Percentiles rank a stretch among this genome's conserved stretches.
phyloP scores from a whole-genome alignment of 2,329 filamentous ascomycete genomes.

The Aspergillus latus region DNA sequence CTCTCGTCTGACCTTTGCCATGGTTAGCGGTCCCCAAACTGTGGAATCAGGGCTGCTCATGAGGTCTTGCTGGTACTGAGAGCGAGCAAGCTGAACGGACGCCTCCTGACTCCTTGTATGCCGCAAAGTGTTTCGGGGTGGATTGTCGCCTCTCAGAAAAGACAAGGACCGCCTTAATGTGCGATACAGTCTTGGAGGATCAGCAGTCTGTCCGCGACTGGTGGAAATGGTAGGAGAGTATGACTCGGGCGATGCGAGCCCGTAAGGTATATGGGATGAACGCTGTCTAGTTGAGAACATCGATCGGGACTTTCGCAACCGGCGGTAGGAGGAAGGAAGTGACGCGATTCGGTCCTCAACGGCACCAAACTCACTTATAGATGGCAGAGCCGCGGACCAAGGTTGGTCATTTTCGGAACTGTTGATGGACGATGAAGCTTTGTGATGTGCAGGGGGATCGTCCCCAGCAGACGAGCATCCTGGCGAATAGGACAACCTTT shows the following conservation, averaged over 20 bases:
- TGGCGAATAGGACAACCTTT: constrained; percentile 15
- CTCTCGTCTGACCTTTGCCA: constrained; percentile 27
- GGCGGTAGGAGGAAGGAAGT: constrained; percentile 48
- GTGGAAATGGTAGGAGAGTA: constrained; percentile 11
- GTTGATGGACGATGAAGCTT: constrained; percentile 1
- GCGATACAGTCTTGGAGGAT: constrained; percentile 18
- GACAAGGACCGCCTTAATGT: constrained; percentile 45
- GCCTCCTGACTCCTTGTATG: constrained; percentile 37
- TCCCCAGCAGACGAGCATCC: constrained; percentile 14
- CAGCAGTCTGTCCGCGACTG: background rate
- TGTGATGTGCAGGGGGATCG: constrained; percentile 6
- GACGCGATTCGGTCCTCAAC: constrained; percentile 40
- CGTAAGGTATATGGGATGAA: constrained; percentile 24
- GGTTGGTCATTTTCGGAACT: constrained; percentile 5
- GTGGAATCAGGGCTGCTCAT: constrained; percentile 20
- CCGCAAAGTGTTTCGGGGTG: constrained; percentile 19
- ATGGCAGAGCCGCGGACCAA: constrained; percentile 24
- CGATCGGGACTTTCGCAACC: constrained; percentile 49
- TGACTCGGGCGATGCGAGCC: constrained; percentile 13
- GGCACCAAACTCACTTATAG: constrained; percentile 33
- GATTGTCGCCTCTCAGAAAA: constrained; percentile 37
- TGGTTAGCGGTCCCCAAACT: constrained; percentile 27
- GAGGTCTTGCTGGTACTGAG: constrained; percentile 36
- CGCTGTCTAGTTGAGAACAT: constrained; percentile 46
- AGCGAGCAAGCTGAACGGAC: constrained; percentile 44